Evolutionary conservation across 768 basidiomycete genomes (phyloP), one percentile per base, ranked within the genome.

Genomic region (Leucocoprinus birnbaumii): DNA sequence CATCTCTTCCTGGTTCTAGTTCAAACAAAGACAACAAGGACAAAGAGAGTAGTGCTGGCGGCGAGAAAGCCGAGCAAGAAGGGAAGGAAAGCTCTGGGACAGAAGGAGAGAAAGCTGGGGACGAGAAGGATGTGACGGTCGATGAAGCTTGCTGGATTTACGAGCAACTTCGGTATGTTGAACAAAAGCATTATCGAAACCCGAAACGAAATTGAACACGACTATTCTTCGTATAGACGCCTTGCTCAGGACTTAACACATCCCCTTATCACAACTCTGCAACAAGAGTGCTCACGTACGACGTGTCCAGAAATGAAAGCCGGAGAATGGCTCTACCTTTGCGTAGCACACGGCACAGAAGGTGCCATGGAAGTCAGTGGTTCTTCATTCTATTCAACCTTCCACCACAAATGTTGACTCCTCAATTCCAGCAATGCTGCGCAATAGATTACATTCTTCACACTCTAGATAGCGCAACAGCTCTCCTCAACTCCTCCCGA

Each of bases 251-350:
- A 95, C 67, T 76, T 95, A 27, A 85, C 89, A 0, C 86, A 92
- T 62, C 91, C 92, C 3, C 77, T 94, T 40, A 89, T 95, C 44
- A 90, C 88, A 1, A 85, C 84, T 65, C 73, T 94, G 38, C 92
- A 94, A 66, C 85, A 87, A 61, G 91, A 92, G 67, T 98, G 95
- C 66, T 91, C 87, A 11, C 83, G 91, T 37, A 71, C 79, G 34
- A 83, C 87, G 9, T 99, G 96, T 75, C 92, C 94, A 1, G 88
- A 96, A 71, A 99, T 99, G 96, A 95, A 95, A 69, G 94, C 95
- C n/a, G 92, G 91, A 53, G 93, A 98, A 75, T 98, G 96, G 96
- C 78, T 92, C 25, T 98, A 97, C 70, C 73, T 98, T 5, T 98
- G 96, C 61, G 94, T 95, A 37, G 95, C 94, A 0, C 94, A 98